Evolutionary conservation across 305 asterid species (phyloP).

Genomic region (Fraxinus ornus): DNA sequence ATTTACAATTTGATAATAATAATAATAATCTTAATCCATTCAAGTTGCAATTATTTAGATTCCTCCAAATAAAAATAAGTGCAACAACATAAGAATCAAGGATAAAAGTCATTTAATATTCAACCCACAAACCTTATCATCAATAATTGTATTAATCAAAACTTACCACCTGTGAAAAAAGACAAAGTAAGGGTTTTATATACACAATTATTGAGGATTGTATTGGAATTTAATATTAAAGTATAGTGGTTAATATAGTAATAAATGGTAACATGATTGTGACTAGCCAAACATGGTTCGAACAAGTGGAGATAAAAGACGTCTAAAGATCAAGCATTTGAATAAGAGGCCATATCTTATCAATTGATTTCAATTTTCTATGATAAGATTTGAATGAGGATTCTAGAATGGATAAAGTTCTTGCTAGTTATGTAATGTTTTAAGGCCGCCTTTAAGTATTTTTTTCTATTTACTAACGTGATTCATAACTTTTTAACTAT

Average conservation of each 20-base stretch:
- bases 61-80: neutral
- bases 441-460: too few relatives aligned
- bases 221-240: neutral
- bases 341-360: neutral
- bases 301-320: slow-evolving; percentile 9
- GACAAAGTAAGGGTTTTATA: neutral
- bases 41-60: neutral
- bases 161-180: neutral
- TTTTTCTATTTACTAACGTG: too few relatives aligned
- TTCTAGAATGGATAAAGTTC: neutral
- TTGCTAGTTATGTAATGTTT: neutral
- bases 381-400: neutral
- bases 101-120: neutral
- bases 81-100: neutral
- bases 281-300: neutral
- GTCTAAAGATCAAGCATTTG: neutral
- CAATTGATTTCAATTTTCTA: neutral
- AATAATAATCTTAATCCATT: neutral
- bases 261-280: neutral
- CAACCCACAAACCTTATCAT: neutral
- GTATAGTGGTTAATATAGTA: neutral
- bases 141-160: neutral
- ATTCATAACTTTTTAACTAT: neutral
- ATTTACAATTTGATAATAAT: neutral
- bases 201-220: neutral